A percentile compares a stretch with the other conserved stretches of the same genome.
Conservation (phyloP, 441 rosid genomes). For the Adansonia rubrostipa region DNA sequence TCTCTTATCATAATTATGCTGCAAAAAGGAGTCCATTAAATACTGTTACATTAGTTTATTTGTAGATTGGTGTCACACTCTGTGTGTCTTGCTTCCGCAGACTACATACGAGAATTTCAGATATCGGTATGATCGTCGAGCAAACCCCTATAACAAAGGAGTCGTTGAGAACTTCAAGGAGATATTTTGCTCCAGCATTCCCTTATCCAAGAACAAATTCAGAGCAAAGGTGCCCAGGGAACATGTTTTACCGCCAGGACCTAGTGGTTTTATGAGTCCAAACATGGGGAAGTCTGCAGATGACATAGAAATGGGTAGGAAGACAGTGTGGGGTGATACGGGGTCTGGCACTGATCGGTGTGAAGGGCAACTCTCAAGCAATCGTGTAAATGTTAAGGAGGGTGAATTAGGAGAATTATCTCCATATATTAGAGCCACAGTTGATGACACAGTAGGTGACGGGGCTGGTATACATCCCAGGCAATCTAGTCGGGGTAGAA, state of each 20-base stretch:
- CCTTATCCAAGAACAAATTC: slow-evolving; percentile 46
- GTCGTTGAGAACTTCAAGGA: slow-evolving; percentile 58
- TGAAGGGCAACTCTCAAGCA: slow-evolving; percentile 59
- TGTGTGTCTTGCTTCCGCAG: slow-evolving; percentile 36
- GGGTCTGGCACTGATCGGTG: slow-evolving; percentile 58
- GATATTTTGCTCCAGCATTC: slow-evolving; percentile 42
- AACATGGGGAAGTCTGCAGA: slow-evolving; percentile 79
- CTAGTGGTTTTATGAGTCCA: slow-evolving; percentile 81
- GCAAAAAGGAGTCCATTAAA: not conserved
- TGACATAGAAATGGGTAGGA: slow-evolving; percentile 90
- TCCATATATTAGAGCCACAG: slow-evolving; percentile 68
- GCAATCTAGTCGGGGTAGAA: slow-evolving; percentile 95
- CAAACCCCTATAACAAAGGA: slow-evolving; percentile 65
- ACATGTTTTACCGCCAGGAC: slow-evolving; percentile 56
- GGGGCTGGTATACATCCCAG: slow-evolving; percentile 70
- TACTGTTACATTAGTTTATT: not conserved
- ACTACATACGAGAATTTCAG: slow-evolving; percentile 71
- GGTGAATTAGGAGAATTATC: slow-evolving; percentile 74
- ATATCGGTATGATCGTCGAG: slow-evolving; percentile 58
- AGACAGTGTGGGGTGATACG: slow-evolving; percentile 82
- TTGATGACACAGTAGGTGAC: slow-evolving; percentile 60
- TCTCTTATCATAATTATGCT: not conserved
- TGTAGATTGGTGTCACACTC: not conserved
- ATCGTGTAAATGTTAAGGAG: slow-evolving; percentile 68
- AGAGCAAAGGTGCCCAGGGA: slow-evolving; percentile 54